Conservation (phyloP, 106 monocot species). For the Dioscorea zingiberensis region DNA sequence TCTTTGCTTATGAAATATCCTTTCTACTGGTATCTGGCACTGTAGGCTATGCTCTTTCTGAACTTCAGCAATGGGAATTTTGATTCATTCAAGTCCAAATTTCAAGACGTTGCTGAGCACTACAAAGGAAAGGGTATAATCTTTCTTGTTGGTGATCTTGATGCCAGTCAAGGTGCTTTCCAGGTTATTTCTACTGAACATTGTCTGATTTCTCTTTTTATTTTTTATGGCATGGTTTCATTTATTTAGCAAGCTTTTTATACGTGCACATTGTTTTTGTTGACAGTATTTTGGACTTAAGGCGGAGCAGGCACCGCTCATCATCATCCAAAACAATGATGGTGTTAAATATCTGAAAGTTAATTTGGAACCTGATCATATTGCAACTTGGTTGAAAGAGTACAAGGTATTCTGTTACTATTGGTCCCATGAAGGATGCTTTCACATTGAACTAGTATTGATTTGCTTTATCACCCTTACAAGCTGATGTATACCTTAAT, state of each 20-base stretch:
- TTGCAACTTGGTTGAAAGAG: slow-evolving; percentile 59
- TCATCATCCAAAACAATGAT: slow-evolving; percentile 44
- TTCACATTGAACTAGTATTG: too few relatives aligned
- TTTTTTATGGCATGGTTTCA: too few relatives aligned
- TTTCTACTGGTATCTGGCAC: not conserved
- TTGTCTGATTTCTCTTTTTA: not conserved
- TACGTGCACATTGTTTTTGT: slow-evolving; percentile 5
- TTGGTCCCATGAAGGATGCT: not conserved
- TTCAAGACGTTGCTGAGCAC: slow-evolving; percentile 41
- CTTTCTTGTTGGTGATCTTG: slow-evolving; percentile 84
- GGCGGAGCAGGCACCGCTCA: slow-evolving; percentile 38
- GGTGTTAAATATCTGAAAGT: slow-evolving; percentile 45
- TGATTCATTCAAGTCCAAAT: slow-evolving; percentile 63
- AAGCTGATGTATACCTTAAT: too few relatives aligned
- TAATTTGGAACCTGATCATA: slow-evolving; percentile 42
- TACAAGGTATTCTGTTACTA: slow-evolving; percentile 34
- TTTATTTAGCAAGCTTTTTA: slow-evolving; percentile 8
- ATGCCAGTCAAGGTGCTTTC: slow-evolving; percentile 64
- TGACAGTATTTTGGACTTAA: slow-evolving; percentile 55
- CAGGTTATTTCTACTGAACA: slow-evolving; percentile 43
- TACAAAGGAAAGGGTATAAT: slow-evolving; percentile 52
- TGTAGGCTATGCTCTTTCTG: slow-evolving; percentile 80
- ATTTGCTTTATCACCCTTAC: too few relatives aligned
- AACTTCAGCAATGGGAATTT: slow-evolving; percentile 47
- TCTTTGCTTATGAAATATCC: not conserved